phyloP scores from a whole-genome alignment of 257 asterid species.

The Forsythia viridissima region DNA sequence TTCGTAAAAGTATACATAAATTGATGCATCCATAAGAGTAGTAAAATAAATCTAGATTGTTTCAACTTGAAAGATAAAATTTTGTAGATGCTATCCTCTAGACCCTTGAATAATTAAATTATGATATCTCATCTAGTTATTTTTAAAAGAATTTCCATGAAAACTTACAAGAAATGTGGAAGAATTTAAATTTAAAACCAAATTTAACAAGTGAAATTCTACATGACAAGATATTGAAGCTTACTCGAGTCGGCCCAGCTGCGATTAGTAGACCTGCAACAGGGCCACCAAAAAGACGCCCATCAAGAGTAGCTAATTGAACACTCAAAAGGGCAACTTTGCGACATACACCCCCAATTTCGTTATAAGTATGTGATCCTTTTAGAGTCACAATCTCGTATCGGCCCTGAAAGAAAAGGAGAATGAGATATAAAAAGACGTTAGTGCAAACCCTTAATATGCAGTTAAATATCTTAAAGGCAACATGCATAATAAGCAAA shows the following conservation, averaged over 20 bases:
- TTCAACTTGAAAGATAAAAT: background rate
- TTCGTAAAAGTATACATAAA: background rate
- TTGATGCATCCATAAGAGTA: background rate
- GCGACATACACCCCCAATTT: conserved; percentile 12
- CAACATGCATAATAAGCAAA: too few relatives aligned
- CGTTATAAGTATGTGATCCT: conserved; percentile 39
- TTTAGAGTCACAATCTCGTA: conserved; percentile 27
- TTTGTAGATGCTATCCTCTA: too few relatives aligned
- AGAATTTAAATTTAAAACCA: background rate
- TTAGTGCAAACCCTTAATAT: background rate
- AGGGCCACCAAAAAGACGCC: conserved; percentile 36
- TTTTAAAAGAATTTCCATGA: too few relatives aligned
- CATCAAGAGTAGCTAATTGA: conserved; percentile 28
- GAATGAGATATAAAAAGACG: background rate
- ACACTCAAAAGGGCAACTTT: conserved; percentile 31
- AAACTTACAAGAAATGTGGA: too few relatives aligned
- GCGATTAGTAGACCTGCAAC: conserved; percentile 37
- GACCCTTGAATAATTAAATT: background rate
- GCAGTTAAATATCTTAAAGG: background rate
- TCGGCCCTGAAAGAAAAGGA: conserved; percentile 23
- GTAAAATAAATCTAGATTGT: too few relatives aligned
- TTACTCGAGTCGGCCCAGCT: conserved; percentile 36
- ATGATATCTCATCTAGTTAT: too few relatives aligned
- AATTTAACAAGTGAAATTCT: background rate
- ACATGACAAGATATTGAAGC: background rate